phyloP scores from a whole-genome alignment of 768 basidiomycete genomes.

The Aureoboletus auriporus region DNA sequence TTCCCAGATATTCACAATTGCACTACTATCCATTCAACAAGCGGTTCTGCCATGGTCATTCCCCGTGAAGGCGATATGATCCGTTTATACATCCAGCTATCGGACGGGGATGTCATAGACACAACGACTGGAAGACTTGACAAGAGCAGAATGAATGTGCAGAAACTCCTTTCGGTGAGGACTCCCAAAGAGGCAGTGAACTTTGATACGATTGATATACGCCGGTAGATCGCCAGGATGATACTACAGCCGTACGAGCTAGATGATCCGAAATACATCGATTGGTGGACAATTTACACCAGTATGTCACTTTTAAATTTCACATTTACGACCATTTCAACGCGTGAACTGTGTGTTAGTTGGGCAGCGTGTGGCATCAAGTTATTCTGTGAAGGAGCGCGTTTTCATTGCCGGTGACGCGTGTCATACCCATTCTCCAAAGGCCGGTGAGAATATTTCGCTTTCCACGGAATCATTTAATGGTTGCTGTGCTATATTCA shows the following conservation, averaged over 20 bases:
- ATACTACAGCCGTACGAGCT: slow-evolving; percentile 56
- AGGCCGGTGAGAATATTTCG: too few species aligned
- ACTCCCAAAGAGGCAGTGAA: background rate
- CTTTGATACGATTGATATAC: background rate
- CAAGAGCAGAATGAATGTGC: slow-evolving; percentile 28
- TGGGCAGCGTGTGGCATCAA: slow-evolving; percentile 69
- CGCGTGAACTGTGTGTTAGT: slow-evolving; percentile 34
- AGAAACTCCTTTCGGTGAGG: slow-evolving; percentile 50
- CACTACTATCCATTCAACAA: slow-evolving; percentile 46
- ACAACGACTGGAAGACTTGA: slow-evolving; percentile 39
- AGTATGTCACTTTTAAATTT: slow-evolving; percentile 37
- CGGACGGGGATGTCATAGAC: slow-evolving; percentile 36
- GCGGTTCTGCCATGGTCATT: slow-evolving; percentile 48
- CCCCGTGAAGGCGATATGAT: slow-evolving; percentile 47
- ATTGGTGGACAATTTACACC: slow-evolving; percentile 75
- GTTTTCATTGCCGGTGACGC: slow-evolving; percentile 79
- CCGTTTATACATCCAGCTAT: slow-evolving; percentile 50
- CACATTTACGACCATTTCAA: background rate
- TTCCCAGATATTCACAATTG: slow-evolving; percentile 53
- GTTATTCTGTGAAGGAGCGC: slow-evolving; percentile 55
- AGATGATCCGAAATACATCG: slow-evolving; percentile 42
- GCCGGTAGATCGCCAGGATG: slow-evolving; percentile 47
- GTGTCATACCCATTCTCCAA: slow-evolving; percentile 66
- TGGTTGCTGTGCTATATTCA: too few species aligned
- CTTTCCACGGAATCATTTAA: too few species aligned